These are phyloP conservation scores for Phytophthora nicotianae DNA, from an alignment of 352 stramenopile species.

Conservation along the genomic window DNA sequence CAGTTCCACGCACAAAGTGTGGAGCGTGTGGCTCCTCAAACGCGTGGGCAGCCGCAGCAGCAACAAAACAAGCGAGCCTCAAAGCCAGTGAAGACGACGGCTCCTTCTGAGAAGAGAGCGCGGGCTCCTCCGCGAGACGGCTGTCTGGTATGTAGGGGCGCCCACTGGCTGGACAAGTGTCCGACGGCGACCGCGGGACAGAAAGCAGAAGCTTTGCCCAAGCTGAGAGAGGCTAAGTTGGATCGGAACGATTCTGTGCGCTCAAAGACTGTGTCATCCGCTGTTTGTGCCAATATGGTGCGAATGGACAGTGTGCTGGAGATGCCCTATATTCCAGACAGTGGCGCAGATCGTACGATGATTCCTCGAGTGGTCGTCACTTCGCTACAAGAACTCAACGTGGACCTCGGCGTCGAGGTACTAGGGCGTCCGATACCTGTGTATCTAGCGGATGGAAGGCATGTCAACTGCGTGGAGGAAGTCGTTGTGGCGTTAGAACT, in stretches of 20 bases:
- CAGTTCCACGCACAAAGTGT: not conserved
- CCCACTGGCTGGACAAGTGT: constrained; percentile 9
- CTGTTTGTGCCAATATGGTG: not conserved
- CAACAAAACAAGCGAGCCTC: not conserved
- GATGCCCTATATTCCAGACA: not conserved
- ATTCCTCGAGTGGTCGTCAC: not conserved
- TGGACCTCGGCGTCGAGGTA: too few relatives aligned
- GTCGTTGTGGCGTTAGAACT: not conserved
- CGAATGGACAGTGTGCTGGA: not conserved
- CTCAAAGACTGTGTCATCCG: not conserved
- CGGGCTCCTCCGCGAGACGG: not conserved
- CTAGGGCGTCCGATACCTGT: not conserved
- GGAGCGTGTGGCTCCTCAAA: not conserved
- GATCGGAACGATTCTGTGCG: not conserved
- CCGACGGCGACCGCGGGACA: constrained; percentile 6
- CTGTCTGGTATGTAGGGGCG: constrained; percentile 1
- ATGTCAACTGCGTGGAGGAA: not conserved
- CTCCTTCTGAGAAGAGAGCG: not conserved
- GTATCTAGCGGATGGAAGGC: not conserved
- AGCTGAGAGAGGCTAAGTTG: not conserved
- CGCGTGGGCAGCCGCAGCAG: not conserved
- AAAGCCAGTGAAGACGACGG: not conserved
- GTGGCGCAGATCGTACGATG: not conserved
- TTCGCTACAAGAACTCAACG: too few relatives aligned
- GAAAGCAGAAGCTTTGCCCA: not conserved